Base-by-base conservation (phyloP, 441 rosid genomes). In the Oxalis stricta region DNA sequence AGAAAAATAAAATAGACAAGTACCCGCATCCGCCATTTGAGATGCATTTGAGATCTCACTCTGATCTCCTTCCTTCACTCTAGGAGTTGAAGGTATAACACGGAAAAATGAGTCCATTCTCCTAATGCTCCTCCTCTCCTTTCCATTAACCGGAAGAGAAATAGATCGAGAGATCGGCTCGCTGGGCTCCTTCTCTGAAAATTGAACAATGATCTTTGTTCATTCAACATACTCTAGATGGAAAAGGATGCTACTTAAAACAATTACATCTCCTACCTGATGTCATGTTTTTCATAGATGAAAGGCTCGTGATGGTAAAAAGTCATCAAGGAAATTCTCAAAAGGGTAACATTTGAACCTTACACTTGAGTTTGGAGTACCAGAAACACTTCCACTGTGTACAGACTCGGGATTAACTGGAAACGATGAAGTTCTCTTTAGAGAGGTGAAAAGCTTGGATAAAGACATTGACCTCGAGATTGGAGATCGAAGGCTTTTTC, bases 41-140 rank as follows among this genome's bases (percentile, higher is more conserved):
- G 85, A 70, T 49, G 68, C 48, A 60, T 55, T 53, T 42, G 65
- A 24, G 18, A 42, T 42, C 10, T 12, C 32, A n/a, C n/a, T n/a
- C n/a, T n/a, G n/a, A 13, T 75, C 84, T 56, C 82, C 86, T 63
- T 81, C 86, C 49, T 66, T 77, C 38, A 70, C 71, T 58, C 65
- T 76, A 50, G 98, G 89, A 38, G 87, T 89, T 11, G 89, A 66
- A 33, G 93, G 80, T 52, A 91, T 68, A 14, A 91, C 71, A 36
- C 98, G 69, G 60, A 91, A 78, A 69, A 80, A 73, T 10, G 86
- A 76, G 58, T 81, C 92, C 72, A 65, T 74, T 66, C 83, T 74
- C 63, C 69, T 77, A 40, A 71, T 50, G 48, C 68, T 75, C 71
- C 58, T 52, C 19, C 31, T 6, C 31, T 85, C 93, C 60, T 91